phyloP scores from a whole-genome alignment of 768 basidiomycete genomes.

The Rhizopogon sp. region DNA sequence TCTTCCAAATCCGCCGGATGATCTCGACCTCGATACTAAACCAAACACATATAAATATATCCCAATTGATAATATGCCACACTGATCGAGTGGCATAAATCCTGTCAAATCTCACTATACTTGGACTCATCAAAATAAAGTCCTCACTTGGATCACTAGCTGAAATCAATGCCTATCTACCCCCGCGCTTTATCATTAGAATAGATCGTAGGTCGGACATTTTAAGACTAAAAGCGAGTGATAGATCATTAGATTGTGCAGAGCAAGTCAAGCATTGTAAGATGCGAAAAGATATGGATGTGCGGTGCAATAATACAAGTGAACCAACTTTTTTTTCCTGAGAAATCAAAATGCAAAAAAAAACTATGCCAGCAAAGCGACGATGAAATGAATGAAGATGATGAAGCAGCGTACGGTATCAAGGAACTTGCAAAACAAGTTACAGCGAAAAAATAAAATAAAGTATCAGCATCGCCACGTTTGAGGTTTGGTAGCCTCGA shows the following conservation, averaged over 20 bases:
- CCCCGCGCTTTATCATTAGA: conserved; percentile 15
- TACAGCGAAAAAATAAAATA: conserved; percentile 3
- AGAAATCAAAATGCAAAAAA: conserved; percentile 14
- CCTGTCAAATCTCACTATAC: neutral
- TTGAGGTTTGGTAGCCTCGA: neutral
- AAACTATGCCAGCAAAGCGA: conserved; percentile 12
- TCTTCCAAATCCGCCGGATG: neutral
- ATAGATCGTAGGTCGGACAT: conserved; percentile 27
- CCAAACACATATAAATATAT: neutral
- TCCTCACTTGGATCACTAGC: no score
- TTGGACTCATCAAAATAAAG: neutral
- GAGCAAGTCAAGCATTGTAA: conserved; percentile 10
- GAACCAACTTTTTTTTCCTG: conserved; percentile 18
- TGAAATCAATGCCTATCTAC: neutral
- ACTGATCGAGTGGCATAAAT: neutral
- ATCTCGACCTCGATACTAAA: neutral
- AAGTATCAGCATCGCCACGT: neutral
- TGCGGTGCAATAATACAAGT: conserved; percentile 32
- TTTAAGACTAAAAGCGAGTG: conserved; percentile 21
- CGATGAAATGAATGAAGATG: conserved; percentile 16
- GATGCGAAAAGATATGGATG: conserved; percentile 11
- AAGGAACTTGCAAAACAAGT: conserved; percentile 2
- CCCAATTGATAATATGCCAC: no score
- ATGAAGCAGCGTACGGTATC: conserved; percentile 8
- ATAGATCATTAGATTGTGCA: conserved; percentile 17